Base-by-base conservation (phyloP, 495 filamentous ascomycete genomes). In the Staphylotrichum longicolle region DNA sequence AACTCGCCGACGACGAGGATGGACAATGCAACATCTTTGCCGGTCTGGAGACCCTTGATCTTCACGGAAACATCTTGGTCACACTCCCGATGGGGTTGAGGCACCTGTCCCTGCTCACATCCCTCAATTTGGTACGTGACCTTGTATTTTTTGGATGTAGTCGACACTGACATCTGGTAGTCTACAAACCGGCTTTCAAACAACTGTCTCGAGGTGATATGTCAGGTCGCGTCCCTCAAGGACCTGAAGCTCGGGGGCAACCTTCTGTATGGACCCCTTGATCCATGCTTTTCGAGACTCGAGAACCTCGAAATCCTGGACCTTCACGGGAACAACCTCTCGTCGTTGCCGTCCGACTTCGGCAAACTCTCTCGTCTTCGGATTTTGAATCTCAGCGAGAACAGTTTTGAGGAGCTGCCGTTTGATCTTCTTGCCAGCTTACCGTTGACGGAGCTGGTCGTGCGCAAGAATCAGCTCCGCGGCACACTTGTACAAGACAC, bases 201-300 rank as follows among this genome's bases (percentile, higher is more conserved):
- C 72, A 79, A 82, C 50, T 82, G 83, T 49, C 78, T 97, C 5
- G 80, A 88, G n/a, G 75, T 90, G 34, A 82, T 98, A 14, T 78
- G 83, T 35, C 84, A 91, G 67, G 85, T 96, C 40, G 68, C 71
- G 5, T 80, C 81, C 27, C 77, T 99, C 30, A 80, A 85, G 33
- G 92, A 97, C 63, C 77, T 99, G 7, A 93, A 87, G 65, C 76
- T 99, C 3, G 87, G 86, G 12, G 87, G 91, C 34, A 98, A 98
- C 64, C 74, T 80, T 7, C 70, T 99, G 5, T 75, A 85, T 44
- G 92, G 90, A 7, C 67, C 78, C 4, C 73, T 97, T 6, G 76
- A 84, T 58, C 57, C 78, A 2, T 74, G 75, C 40, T 79, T 96
- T 48, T 69, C 77, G 20, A 78, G 77, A 35, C 75, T 98, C 50